Evolutionary conservation across 495 filamentous ascomycete genomes (phyloP).

Genomic region (Penicillium lagena): DNA sequence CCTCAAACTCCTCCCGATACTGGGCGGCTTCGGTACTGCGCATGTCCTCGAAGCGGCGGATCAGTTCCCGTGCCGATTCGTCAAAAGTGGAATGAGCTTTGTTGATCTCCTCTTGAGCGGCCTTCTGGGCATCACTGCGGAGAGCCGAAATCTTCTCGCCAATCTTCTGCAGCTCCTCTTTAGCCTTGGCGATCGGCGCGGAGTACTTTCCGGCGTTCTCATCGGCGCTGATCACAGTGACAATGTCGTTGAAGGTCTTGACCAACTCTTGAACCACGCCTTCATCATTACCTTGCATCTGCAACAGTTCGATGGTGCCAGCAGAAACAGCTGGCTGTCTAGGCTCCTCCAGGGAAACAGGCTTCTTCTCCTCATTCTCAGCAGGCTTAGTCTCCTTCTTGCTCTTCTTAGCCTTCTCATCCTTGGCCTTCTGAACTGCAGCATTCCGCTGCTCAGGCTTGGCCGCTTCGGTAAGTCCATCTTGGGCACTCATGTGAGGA

Average conservation of each 20-base stretch:
- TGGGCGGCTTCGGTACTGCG: slow-evolving; percentile 68
- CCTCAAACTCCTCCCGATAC: slow-evolving; percentile 85
- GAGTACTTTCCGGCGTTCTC: slow-evolving; percentile 64
- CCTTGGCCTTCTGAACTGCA: slow-evolving; percentile 36
- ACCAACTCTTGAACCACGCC: slow-evolving; percentile 89
- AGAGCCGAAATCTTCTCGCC: slow-evolving; percentile 66
- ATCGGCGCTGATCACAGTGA: slow-evolving; percentile 84
- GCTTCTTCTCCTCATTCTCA: slow-evolving; percentile 23
- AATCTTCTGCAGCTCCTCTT: slow-evolving; percentile 71
- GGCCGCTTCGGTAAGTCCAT: slow-evolving; percentile 25
- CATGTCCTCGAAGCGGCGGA: slow-evolving; percentile 61
- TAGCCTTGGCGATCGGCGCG: slow-evolving; percentile 71
- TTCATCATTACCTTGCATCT: slow-evolving; percentile 68
- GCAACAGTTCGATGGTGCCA: slow-evolving; percentile 65
- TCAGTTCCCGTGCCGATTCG: slow-evolving; percentile 68
- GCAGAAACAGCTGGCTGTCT: slow-evolving; percentile 39
- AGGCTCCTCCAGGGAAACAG: slow-evolving; percentile 25
- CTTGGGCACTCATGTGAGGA: slow-evolving; percentile 38
- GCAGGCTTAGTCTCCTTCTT: slow-evolving; percentile 15
- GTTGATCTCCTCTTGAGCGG: slow-evolving; percentile 71
- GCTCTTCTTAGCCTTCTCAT: slow-evolving; percentile 30
- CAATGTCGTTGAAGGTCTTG: slow-evolving; percentile 91
- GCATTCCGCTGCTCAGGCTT: slow-evolving; percentile 30
- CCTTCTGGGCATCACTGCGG: slow-evolving; percentile 56
- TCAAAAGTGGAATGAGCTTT: slow-evolving; percentile 71